These are phyloP conservation scores for Macroventuria anomochaeta DNA, from an alignment of 2,329 filamentous ascomycete species.

Conservation along the genomic window DNA sequence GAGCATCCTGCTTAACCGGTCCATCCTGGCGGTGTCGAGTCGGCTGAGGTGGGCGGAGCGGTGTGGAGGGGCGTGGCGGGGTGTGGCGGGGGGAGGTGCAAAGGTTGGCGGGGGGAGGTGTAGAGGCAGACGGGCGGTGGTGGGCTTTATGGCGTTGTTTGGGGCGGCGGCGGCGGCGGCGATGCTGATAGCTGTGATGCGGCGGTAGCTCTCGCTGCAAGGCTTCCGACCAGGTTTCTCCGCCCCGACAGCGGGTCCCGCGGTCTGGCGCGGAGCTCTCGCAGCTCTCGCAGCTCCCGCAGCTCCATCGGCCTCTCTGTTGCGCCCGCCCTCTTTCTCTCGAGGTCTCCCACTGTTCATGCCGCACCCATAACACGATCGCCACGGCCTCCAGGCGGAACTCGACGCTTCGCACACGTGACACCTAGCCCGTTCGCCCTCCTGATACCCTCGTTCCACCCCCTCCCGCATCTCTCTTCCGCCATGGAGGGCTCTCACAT, in stretches of 20 bases:
- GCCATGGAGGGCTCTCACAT: slow-evolving; percentile 27
- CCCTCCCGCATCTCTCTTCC: not conserved
- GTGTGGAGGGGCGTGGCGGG: not conserved
- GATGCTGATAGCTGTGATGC: slow-evolving; percentile 17
- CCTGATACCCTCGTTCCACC: not conserved
- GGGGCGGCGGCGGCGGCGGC: slow-evolving; percentile 6
- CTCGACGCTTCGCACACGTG: not conserved
- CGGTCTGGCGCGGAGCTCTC: slow-evolving; percentile 4
- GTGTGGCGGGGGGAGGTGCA: not conserved
- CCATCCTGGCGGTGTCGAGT: slow-evolving; percentile 64
- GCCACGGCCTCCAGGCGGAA: not conserved
- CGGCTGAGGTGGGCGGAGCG: not conserved
- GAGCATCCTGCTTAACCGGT: slow-evolving; percentile 89
- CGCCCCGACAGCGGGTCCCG: not conserved
- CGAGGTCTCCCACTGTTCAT: slow-evolving; percentile 3
- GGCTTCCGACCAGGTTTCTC: not conserved
- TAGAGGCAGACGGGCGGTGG: not conserved
- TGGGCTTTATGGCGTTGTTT: slow-evolving; percentile 6
- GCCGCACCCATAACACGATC: not conserved
- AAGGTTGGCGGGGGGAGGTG: not conserved
- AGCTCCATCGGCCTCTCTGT: slow-evolving; percentile 13
- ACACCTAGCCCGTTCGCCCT: not conserved
- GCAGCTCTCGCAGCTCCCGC: slow-evolving; percentile 6
- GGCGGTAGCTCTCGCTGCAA: not conserved
- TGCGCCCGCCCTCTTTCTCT: slow-evolving; percentile 8